Percentiles rank a stretch among this genome's conserved stretches.
Evolutionary conservation across 495 filamentous ascomycete species (phyloP).

Genomic region (Aspergillus biplanus): DNA sequence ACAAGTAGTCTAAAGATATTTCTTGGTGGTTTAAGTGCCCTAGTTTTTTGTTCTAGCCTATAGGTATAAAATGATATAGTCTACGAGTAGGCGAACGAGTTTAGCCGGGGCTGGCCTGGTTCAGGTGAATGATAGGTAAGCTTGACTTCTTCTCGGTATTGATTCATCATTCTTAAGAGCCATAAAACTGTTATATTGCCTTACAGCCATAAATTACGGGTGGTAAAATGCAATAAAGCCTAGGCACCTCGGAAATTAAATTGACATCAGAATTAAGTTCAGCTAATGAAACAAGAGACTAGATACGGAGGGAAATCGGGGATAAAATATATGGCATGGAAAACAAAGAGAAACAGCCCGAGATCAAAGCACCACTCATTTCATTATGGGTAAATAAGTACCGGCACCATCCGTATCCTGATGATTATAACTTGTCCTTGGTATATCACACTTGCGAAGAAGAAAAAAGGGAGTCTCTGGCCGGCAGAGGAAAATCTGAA

Average conservation of each 20-base stretch:
- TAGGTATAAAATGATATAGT: too few species aligned
- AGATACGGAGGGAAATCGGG: neutral
- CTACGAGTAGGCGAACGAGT: too few species aligned
- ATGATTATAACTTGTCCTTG: neutral
- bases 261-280: neutral
- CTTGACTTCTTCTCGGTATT: too few species aligned
- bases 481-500: conserved; percentile 24
- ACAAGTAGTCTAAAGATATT: too few species aligned
- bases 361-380: neutral
- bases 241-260: neutral
- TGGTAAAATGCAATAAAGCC: neutral
- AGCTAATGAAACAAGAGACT: neutral
- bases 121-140: too few species aligned
- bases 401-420: conserved; percentile 1
- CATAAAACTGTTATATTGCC: neutral
- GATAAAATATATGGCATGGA: neutral
- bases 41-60: too few species aligned
- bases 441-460: conserved; percentile 2
- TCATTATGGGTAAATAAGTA: conserved; percentile 2
- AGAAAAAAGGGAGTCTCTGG: conserved; percentile 14
- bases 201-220: neutral
- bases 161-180: too few species aligned
- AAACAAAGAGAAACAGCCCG: neutral
- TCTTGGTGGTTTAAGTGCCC: too few species aligned
- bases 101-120: too few species aligned